These are phyloP conservation scores for Ramalina intermedia DNA, from an alignment of 495 filamentous ascomycete genomes.

Conservation along the genomic window DNA sequence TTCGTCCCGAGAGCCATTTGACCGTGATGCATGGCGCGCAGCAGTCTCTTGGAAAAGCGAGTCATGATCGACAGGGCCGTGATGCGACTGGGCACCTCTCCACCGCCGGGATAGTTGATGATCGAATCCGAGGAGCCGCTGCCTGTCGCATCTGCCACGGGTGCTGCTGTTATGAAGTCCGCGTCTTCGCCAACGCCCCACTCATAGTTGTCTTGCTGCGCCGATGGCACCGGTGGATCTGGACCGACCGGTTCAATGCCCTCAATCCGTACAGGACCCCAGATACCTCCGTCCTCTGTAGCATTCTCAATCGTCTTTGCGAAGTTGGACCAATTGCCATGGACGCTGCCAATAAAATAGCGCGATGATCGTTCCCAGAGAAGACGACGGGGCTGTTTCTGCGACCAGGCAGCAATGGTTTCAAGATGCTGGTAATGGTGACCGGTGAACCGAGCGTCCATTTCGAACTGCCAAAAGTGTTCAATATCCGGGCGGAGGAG, in stretches of 20 bases:
- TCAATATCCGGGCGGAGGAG: conserved; percentile 56
- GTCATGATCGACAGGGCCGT: conserved; percentile 49
- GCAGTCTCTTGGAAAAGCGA: conserved; percentile 45
- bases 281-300: conserved; percentile 33
- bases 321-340: conserved; percentile 46
- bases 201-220: conserved; percentile 45
- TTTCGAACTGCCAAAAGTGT: conserved; percentile 65
- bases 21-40: conserved; percentile 49
- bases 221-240: conserved; percentile 34
- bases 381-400: conserved; percentile 47
- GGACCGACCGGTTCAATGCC: conserved; percentile 46
- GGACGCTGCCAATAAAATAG: conserved; percentile 51
- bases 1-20: conserved; percentile 46
- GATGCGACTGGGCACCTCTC: conserved; percentile 45
- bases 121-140: conserved; percentile 50
- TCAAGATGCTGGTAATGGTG: conserved; percentile 58
- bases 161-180: conserved; percentile 55
- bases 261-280: conserved; percentile 42
- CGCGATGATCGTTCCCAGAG: conserved; percentile 64
- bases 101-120: conserved; percentile 43
- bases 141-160: conserved; percentile 52
- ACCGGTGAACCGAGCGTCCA: conserved; percentile 56
- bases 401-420: conserved; percentile 41
- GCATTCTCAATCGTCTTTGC: conserved; percentile 32
- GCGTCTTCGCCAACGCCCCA: conserved; percentile 70